Conservation (phyloP, 441 rosid species). For the Erodium moschatum region DNA sequence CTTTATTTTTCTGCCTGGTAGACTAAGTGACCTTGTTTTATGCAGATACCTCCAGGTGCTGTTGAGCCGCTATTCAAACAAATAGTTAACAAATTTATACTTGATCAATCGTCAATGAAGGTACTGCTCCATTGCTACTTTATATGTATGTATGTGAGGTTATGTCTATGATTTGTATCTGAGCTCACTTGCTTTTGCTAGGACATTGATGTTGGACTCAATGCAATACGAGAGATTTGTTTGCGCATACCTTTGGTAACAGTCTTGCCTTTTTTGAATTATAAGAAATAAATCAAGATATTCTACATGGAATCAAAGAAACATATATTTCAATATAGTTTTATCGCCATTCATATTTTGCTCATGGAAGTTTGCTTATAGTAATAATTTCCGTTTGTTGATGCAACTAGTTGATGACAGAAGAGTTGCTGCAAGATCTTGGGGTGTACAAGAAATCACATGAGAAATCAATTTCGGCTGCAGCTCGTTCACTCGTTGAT, state of each 20-base stretch:
- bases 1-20: neutral
- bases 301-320: too few relatives aligned
- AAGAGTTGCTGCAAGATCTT: constrained; percentile 90
- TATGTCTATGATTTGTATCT: constrained; percentile 12
- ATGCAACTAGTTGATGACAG: constrained; percentile 68
- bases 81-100: constrained; percentile 87
- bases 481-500: constrained; percentile 68
- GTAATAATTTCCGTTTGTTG: neutral
- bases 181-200: constrained; percentile 23
- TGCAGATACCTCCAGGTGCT: constrained; percentile 89
- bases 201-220: constrained; percentile 87
- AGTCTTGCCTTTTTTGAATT: constrained; percentile 1
- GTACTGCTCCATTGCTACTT: constrained; percentile 28
- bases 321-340: too few relatives aligned
- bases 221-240: constrained; percentile 85
- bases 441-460: constrained; percentile 74
- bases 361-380: neutral
- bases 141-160: neutral
- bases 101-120: constrained; percentile 81
- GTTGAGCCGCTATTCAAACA: constrained; percentile 86
- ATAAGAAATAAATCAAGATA: too few relatives aligned
- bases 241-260: constrained; percentile 79
- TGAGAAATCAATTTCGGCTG: constrained; percentile 78
- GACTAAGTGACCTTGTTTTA: constrained; percentile 12
- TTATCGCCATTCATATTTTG: too few relatives aligned